Percentiles rank a stretch among this genome's conserved stretches.
Evolutionary conservation across 2,329 filamentous ascomycete genomes (phyloP).

Genomic region (Pseudogymnoascus destructans): DNA sequence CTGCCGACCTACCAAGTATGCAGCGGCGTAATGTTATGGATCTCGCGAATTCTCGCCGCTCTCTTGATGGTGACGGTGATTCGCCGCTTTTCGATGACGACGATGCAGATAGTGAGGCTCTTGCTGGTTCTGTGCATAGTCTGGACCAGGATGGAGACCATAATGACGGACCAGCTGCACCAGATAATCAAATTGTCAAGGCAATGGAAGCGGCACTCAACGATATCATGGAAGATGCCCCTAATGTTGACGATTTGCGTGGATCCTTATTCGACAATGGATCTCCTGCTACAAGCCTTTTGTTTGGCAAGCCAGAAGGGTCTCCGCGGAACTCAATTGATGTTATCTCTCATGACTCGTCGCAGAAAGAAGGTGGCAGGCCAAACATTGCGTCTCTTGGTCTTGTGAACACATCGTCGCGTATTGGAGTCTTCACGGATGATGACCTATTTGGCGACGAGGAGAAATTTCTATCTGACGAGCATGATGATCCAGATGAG

Average conservation of each 20-base stretch:
- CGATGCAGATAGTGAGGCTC: constrained; percentile 58
- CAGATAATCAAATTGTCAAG: constrained; percentile 71
- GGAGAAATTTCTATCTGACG: constrained; percentile 71
- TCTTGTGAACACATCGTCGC: constrained; percentile 73
- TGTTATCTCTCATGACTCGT: constrained; percentile 32
- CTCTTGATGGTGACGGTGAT: constrained; percentile 52
- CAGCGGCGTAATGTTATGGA: constrained; percentile 14
- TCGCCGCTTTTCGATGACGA: constrained; percentile 60
- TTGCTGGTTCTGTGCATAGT: constrained; percentile 62
- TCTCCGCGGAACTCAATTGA: constrained; percentile 54
- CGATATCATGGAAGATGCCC: constrained; percentile 77
- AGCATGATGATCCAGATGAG: constrained; percentile 57
- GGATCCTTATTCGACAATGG: constrained; percentile 54
- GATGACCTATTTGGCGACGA: constrained; percentile 90
- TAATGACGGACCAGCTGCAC: constrained; percentile 38
- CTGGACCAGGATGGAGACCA: constrained; percentile 58
- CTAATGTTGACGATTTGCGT: constrained; percentile 50
- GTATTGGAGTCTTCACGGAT: constrained; percentile 84
- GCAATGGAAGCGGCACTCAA: constrained; percentile 87
- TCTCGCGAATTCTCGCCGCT: constrained; percentile 41
- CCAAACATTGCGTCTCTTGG: constrained; percentile 86
- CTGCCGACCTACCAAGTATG: constrained; percentile 39
- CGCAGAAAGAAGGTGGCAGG: constrained; percentile 42
- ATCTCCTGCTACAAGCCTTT: constrained; percentile 32
- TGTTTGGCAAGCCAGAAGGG: constrained; percentile 43